These are phyloP conservation scores for Musa balbisiana DNA, from an alignment of 202 grass and related monocot genomes.

Conservation along the genomic window DNA sequence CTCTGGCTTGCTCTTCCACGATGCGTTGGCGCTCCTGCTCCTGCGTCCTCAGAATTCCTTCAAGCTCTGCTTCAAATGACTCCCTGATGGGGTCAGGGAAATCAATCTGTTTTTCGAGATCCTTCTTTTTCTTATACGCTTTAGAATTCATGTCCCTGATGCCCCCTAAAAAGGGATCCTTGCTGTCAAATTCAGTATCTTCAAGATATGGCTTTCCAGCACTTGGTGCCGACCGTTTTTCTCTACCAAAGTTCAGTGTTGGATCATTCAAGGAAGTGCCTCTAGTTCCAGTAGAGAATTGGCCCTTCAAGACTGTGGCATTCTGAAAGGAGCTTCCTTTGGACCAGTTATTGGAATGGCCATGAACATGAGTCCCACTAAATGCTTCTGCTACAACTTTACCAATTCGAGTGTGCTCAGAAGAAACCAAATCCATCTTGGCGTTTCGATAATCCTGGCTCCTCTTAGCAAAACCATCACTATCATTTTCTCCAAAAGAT, in stretches of 20 bases:
- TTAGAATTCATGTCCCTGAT: conserved; percentile 56
- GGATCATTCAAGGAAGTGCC: conserved; percentile 35
- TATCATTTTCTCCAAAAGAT: conserved; percentile 25
- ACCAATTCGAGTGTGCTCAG: conserved; percentile 32
- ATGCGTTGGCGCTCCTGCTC: conserved; percentile 69
- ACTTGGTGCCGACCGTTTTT: conserved; percentile 38
- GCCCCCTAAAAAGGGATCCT: conserved; percentile 22
- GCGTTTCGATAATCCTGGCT: conserved; percentile 51
- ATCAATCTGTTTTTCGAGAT: conserved; percentile 46
- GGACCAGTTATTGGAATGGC: conserved; percentile 58
- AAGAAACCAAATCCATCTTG: conserved; percentile 23
- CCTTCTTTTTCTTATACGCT: conserved; percentile 83
- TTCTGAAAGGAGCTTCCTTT: conserved; percentile 54
- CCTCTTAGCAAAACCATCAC: conserved; percentile 19
- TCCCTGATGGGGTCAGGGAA: conserved; percentile 84
- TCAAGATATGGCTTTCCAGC: conserved; percentile 48
- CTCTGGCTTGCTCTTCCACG: conserved; percentile 63
- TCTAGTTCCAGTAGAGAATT: conserved; percentile 44
- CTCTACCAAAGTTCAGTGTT: conserved; percentile 44
- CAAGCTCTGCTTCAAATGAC: conserved; percentile 92
- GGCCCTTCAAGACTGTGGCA: conserved; percentile 44
- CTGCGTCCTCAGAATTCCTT: conserved; percentile 74
- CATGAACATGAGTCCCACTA: conserved; percentile 22
- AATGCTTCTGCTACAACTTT: conserved; percentile 32
- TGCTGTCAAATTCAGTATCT: conserved; percentile 42